Conservation (phyloP, 2,329 filamentous ascomycete species). For the Cladosporium velox region DNA sequence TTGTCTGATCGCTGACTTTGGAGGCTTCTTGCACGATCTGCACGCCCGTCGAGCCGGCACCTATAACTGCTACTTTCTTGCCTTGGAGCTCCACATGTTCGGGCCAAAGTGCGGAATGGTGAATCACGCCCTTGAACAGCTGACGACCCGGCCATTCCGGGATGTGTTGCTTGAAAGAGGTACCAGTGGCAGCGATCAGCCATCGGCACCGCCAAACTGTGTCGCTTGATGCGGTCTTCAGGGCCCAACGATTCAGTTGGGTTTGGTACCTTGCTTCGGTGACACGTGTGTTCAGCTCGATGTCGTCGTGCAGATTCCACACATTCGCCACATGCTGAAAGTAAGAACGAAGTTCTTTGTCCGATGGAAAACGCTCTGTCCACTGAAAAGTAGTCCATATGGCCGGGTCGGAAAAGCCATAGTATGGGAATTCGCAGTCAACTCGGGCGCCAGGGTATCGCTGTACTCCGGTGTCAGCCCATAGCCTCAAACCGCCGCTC, state of each 20-base stretch:
- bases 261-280: slow-evolving; percentile 36
- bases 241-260: slow-evolving; percentile 49
- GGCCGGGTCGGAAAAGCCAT: slow-evolving; percentile 43
- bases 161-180: slow-evolving; percentile 42
- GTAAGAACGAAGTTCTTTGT: slow-evolving; percentile 54
- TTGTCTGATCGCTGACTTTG: slow-evolving; percentile 41
- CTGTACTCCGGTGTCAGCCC: slow-evolving; percentile 29
- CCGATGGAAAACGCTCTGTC: slow-evolving; percentile 33
- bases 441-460: slow-evolving; percentile 47
- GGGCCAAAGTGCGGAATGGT: slow-evolving; percentile 46
- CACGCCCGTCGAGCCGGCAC: slow-evolving; percentile 46
- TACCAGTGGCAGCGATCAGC: slow-evolving; percentile 42
- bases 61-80: slow-evolving; percentile 46
- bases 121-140: slow-evolving; percentile 41
- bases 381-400: not conserved
- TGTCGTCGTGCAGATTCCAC: slow-evolving; percentile 58
- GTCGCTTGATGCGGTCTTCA: slow-evolving; percentile 49
- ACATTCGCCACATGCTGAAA: slow-evolving; percentile 62
- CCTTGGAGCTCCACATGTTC: slow-evolving; percentile 34
- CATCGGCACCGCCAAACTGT: slow-evolving; percentile 33
- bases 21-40: slow-evolving; percentile 40
- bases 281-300: slow-evolving; percentile 54
- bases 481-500: no score
- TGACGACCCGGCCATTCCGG: slow-evolving; percentile 41
- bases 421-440: slow-evolving; percentile 49